These are phyloP conservation scores for Geotrichum cucujoidarum DNA, from an alignment of 1,139 yeast genomes.

Conservation along the genomic window DNA sequence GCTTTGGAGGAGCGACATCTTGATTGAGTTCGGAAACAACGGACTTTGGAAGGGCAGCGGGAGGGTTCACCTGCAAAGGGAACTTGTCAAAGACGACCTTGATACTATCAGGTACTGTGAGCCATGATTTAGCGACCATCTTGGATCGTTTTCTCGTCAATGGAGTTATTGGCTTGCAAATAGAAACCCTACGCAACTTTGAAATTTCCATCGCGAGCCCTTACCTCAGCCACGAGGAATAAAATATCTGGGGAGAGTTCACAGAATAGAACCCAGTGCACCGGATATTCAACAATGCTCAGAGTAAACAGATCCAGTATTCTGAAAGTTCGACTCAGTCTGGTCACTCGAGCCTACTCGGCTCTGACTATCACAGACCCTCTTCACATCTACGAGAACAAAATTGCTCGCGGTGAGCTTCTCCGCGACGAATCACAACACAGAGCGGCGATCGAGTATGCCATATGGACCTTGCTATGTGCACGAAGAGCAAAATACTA, in stretches of 20 bases:
- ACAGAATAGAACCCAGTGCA: no score
- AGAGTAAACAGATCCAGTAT: constrained; percentile 3
- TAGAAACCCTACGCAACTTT: background rate
- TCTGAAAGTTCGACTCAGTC: no score
- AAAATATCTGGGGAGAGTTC: background rate
- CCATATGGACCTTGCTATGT: background rate
- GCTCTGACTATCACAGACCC: constrained; percentile 59
- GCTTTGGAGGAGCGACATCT: background rate
- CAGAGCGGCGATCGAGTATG: constrained; percentile 52
- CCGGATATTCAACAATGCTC: no score
- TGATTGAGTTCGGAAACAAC: constrained; percentile 9
- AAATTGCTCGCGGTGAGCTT: constrained; percentile 48
- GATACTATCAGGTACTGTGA: constrained; percentile 43
- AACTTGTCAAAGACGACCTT: constrained; percentile 47
- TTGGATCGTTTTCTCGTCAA: background rate
- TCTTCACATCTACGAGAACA: constrained; percentile 50
- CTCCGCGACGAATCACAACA: constrained; percentile 55
- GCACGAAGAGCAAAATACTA: no score
- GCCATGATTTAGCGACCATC: constrained; percentile 14
- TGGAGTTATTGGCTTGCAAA: background rate
- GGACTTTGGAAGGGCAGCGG: constrained; percentile 23
- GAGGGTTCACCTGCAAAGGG: constrained; percentile 43
- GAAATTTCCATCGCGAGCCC: background rate
- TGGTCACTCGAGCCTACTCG: constrained; percentile 10
- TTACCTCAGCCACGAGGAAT: constrained; percentile 3